phyloP scores from a whole-genome alignment of 2,329 filamentous ascomycete species.

The Amesomyces nigricolor region DNA sequence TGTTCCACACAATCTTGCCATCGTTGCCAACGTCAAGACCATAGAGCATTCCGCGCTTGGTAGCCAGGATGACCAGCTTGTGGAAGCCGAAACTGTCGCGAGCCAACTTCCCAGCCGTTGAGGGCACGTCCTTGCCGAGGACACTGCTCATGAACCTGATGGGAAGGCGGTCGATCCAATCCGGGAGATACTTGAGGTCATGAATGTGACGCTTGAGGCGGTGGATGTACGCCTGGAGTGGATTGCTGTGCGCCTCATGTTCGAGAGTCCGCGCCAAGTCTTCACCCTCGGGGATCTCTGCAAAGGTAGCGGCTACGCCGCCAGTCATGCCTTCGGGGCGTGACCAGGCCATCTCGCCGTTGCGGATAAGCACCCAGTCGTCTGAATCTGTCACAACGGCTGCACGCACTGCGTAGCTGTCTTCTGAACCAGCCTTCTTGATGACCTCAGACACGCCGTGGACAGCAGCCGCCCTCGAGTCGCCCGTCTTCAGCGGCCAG shows the following conservation, averaged over 20 bases:
- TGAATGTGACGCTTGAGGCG: slow-evolving; percentile 74
- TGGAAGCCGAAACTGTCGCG: slow-evolving; percentile 82
- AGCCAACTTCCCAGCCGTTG: slow-evolving; percentile 43
- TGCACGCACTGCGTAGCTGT: slow-evolving; percentile 70
- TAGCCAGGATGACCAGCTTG: slow-evolving; percentile 77
- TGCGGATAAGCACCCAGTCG: slow-evolving; percentile 79
- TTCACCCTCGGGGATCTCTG: slow-evolving; percentile 67
- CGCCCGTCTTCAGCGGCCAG: slow-evolving; percentile 56
- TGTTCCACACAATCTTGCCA: slow-evolving; percentile 71
- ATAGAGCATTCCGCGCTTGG: slow-evolving; percentile 70
- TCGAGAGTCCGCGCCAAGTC: slow-evolving; percentile 75
- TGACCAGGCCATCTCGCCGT: slow-evolving; percentile 74
- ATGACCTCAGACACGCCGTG: slow-evolving; percentile 79
- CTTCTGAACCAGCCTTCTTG: slow-evolving; percentile 55
- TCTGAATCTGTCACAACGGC: slow-evolving; percentile 62
- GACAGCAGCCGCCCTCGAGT: slow-evolving; percentile 44
- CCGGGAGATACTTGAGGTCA: slow-evolving; percentile 72
- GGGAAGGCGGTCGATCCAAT: slow-evolving; percentile 65
- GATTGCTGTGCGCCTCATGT: slow-evolving; percentile 77
- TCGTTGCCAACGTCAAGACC: slow-evolving; percentile 71
- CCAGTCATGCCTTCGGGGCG: slow-evolving; percentile 78
- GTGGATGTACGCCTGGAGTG: slow-evolving; percentile 78
- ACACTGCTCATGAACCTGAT: slow-evolving; percentile 61
- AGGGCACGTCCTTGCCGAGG: slow-evolving; percentile 48
- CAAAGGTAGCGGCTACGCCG: slow-evolving; percentile 73